phyloP scores from a whole-genome alignment of 2,329 filamentous ascomycete genomes.

The Microcyclosporella mali region DNA sequence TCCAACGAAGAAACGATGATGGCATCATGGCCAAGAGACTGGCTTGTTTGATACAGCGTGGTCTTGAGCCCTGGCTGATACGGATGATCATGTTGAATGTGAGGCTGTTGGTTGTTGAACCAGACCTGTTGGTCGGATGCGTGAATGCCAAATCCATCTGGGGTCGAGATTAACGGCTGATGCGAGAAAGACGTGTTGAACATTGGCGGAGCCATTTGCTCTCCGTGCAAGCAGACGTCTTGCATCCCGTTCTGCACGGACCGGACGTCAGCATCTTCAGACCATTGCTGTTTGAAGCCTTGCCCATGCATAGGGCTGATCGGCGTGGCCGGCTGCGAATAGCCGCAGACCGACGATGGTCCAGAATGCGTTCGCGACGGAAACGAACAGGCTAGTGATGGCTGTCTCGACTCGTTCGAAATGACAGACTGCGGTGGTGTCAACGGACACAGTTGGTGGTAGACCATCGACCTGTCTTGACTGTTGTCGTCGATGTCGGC shows the following conservation, averaged over 20 bases:
- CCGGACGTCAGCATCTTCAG: constrained; percentile 13
- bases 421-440: constrained; percentile 24
- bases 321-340: constrained; percentile 24
- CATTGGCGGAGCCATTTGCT: constrained; percentile 8
- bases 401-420: constrained; percentile 23
- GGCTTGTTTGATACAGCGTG: constrained; percentile 9
- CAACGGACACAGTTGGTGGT: constrained; percentile 1
- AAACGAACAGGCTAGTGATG: constrained; percentile 21
- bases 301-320: constrained; percentile 12
- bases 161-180: neutral
- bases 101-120: neutral
- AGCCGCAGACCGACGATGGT: constrained; percentile 15
- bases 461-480: too few relatives aligned
- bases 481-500: too few relatives aligned
- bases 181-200: neutral
- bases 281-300: constrained; percentile 12
- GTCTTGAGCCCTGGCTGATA: constrained; percentile 3
- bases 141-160: neutral
- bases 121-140: constrained; percentile 4
- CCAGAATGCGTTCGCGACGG: constrained; percentile 18
- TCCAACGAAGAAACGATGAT: constrained; percentile 7
- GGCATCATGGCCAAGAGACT: constrained; percentile 6
- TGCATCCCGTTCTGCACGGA: constrained; percentile 2
- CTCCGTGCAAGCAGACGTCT: constrained; percentile 7
- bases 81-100: neutral